Percentiles rank a stretch among this genome's conserved stretches.
Evolutionary conservation across 331 rosid species (phyloP).

Genomic region (Spiraea crenata): DNA sequence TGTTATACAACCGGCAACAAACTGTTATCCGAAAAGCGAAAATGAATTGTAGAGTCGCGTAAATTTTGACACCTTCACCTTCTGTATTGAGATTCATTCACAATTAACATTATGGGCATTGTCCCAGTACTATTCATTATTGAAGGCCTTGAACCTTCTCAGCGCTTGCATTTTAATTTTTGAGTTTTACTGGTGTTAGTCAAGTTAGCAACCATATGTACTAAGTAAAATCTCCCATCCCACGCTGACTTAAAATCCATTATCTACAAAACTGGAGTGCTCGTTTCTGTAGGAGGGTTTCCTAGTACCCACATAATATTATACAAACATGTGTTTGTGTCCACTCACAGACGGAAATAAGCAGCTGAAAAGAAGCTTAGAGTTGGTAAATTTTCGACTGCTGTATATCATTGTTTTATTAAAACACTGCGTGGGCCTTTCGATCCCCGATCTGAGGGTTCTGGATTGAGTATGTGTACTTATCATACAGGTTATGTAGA

Average conservation of each 20-base stretch:
- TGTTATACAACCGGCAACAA: too few species aligned
- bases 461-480: neutral
- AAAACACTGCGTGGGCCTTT: too few species aligned
- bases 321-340: neutral
- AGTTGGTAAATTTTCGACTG: too few species aligned
- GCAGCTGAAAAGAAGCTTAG: too few species aligned
- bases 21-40: too few species aligned
- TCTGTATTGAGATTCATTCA: too few species aligned
- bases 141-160: neutral
- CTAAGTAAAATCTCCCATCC: neutral
- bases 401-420: too few species aligned
- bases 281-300: neutral
- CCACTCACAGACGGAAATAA: neutral
- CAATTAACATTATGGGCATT: too few species aligned
- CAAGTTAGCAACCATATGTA: neutral
- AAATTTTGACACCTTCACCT: too few species aligned
- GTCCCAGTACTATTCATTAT: neutral
- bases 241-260: neutral
- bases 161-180: neutral
- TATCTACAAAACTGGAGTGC: neutral
- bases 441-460: conserved; percentile 5
- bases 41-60: too few species aligned
- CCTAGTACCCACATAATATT: neutral
- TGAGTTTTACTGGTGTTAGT: neutral
- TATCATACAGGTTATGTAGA: neutral